Base-by-base conservation (phyloP, 768 basidiomycete species). In the Boletus sp. region DNA sequence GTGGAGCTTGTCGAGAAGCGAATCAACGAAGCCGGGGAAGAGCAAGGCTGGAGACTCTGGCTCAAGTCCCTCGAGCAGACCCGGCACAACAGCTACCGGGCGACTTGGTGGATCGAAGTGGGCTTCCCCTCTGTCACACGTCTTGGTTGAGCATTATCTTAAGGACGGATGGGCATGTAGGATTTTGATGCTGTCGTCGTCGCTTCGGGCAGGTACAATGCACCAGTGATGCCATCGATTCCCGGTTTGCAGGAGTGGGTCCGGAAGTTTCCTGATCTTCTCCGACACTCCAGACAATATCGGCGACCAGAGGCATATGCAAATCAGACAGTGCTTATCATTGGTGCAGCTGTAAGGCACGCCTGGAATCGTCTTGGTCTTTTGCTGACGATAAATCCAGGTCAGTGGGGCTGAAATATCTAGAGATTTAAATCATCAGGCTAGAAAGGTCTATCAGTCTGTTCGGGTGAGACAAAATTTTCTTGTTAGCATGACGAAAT, bases 1-100 rank as follows among this genome's bases (percentile, higher is more conserved):
- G 79, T 83, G 7, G 80, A 82, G 53, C 66, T 64, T 12, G 67
- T 77, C 32, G 73, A 79, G 55, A 82, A 81, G 55, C 61, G 69
- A 0, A 50, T 64, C n/a, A 64, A 73, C 54, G 5, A 56, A 32
- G 36, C 32, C 3, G 54, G 40, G 8, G 40, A 58, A 32, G 56
- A 58, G 17, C 59, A 49, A 14, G 60, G 60, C 8, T 61, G 59
- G 60, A 39, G 59, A 36, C 59, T 61, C 18, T 61, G 59, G 60
- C 35, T 61, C 35, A 48, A n/a, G 30, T 49, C 41, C 8, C 41
- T 58, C 4, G 36, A 58, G 12, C 41, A 56, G 33, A 62, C 56
- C 2, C 66, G 53, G 4, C 33, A 24, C 0, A 55, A 65, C 44
- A 61, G 57, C 0, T 65, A 67, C 30, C 67, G 65, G 17, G 75